Evolutionary conservation across 805 yeast genomes (phyloP), one percentile per base, ranked within the genome.

Genomic region (Saturnispora dispora): DNA sequence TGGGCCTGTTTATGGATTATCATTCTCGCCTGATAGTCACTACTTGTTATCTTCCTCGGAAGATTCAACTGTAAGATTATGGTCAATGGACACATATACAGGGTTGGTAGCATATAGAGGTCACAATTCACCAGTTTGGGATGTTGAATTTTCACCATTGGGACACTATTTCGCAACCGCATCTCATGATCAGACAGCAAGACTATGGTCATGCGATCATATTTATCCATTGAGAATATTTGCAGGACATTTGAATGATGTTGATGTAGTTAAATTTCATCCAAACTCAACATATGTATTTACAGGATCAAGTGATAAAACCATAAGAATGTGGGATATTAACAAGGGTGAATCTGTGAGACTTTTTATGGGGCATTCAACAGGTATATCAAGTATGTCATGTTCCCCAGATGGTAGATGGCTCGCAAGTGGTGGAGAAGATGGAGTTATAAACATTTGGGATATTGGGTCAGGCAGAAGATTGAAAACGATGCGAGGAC

Each of bases 141-240:
- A 93, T 64, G 97, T 93, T 7, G 79, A 85, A 60, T 93, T 88
- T 63, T 83, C 96, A 2, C 99, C 99, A 2, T 71, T 86, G 60
- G 99, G 99, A 5, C 98, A 93, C 69, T 93, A 93, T 70, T 93
- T 93, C 68, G 96, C 95, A n/a, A 90, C 97, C 0, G 96, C 95
- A 0, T 88, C 96, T 2, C 96, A 90, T 63, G 99, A 93, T 64
- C 97, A 90, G 66, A 93, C 99, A 0, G 98, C 98, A 1, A 77
- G 98, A 55, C 73, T 93, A 52, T 93, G 99, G 99, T 89, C 96
- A 25, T 88, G 96, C 59, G 99, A 93, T 66, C 99, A 93, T 68
- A 90, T 93, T 44, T 90, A 91, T 64, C 98, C 99, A 36, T 73
- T 93, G 60, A 76, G 99, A 58, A 87, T 93, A 25, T 91, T 93